Evolutionary conservation across 1,139 yeast genomes (phyloP).

Genomic region (Maudiozyma humilis): DNA sequence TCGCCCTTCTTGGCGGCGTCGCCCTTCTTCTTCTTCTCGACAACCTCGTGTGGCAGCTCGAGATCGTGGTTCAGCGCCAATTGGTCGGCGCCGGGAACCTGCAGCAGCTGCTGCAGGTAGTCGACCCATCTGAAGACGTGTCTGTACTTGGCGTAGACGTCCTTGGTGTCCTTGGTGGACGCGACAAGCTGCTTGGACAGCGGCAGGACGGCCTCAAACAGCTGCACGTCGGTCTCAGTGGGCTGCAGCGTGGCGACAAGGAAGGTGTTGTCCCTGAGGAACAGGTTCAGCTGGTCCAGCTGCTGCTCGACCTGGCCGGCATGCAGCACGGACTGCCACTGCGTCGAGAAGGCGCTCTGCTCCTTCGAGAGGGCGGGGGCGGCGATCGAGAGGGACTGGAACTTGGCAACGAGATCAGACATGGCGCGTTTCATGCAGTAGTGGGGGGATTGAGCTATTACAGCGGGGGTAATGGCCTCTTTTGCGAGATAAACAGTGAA

Average conservation of each 20-base stretch:
- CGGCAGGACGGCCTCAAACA: constrained; percentile 59
- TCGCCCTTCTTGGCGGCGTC: constrained; percentile 26
- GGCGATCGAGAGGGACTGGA: constrained; percentile 37
- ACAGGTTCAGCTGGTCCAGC: constrained; percentile 55
- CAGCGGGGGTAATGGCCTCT: not conserved
- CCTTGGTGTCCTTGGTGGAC: constrained; percentile 30
- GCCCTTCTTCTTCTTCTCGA: constrained; percentile 49
- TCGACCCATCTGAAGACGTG: constrained; percentile 91
- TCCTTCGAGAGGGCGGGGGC: constrained; percentile 30
- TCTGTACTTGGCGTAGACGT: constrained; percentile 49
- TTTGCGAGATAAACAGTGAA: too few species aligned
- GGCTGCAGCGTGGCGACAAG: constrained; percentile 54
- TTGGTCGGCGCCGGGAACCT: constrained; percentile 46
- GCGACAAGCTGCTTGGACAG: constrained; percentile 47
- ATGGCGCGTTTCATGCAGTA: constrained; percentile 17
- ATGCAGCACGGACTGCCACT: constrained; percentile 66
- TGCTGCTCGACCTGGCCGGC: constrained; percentile 48
- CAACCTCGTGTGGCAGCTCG: constrained; percentile 61
- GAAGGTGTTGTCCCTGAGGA: constrained; percentile 62
- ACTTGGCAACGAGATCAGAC: constrained; percentile 40
- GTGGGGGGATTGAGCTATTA: not conserved
- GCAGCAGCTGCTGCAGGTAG: constrained; percentile 60
- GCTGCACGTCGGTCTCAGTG: constrained; percentile 57
- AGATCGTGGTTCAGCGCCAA: constrained; percentile 49
- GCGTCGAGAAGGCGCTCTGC: constrained; percentile 68